Percentiles rank a stretch among this genome's conserved stretches.
Evolutionary conservation across 164 flowering plant species (phyloP).

Genomic region (Chimonanthus salicifolius): DNA sequence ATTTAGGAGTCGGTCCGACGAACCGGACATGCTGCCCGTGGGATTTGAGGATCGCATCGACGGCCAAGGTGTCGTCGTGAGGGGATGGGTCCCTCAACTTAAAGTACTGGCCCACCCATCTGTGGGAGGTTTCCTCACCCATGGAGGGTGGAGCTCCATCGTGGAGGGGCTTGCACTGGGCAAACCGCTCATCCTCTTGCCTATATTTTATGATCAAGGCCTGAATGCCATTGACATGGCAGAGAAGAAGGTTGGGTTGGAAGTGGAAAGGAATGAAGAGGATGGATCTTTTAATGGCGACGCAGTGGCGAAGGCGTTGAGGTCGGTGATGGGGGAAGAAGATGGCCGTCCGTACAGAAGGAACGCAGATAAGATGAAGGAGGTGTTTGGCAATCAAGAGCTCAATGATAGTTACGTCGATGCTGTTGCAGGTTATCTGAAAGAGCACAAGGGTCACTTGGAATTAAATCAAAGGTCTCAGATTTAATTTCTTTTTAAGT

Average conservation of each 20-base stretch:
- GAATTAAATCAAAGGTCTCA: too few species aligned
- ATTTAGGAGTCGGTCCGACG: conserved; percentile 4
- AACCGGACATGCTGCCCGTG: conserved; percentile 15
- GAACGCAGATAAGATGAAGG: background rate
- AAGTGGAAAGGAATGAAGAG: conserved; percentile 27
- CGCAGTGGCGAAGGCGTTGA: conserved; percentile 23
- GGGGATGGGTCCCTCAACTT: conserved; percentile 41
- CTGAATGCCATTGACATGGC: conserved; percentile 32
- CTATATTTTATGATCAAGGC: background rate
- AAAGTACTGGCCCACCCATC: conserved; percentile 29
- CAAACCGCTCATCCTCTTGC: conserved; percentile 2
- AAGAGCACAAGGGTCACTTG: background rate
- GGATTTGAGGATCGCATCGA: conserved; percentile 18
- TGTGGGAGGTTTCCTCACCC: conserved; percentile 1
- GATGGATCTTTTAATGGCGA: conserved; percentile 31
- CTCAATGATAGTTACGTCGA: conserved; percentile 7
- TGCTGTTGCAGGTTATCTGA: background rate
- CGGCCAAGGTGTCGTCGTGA: conserved; percentile 21
- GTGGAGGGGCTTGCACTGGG: background rate
- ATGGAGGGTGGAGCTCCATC: background rate
- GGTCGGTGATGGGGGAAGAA: conserved; percentile 22
- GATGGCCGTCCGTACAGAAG: conserved; percentile 1
- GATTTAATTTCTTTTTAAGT: too few species aligned
- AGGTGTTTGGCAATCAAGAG: background rate
- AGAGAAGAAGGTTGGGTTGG: conserved; percentile 31